Evolutionary conservation across 768 basidiomycete genomes (phyloP).

Genomic region (Boletus edulis): DNA sequence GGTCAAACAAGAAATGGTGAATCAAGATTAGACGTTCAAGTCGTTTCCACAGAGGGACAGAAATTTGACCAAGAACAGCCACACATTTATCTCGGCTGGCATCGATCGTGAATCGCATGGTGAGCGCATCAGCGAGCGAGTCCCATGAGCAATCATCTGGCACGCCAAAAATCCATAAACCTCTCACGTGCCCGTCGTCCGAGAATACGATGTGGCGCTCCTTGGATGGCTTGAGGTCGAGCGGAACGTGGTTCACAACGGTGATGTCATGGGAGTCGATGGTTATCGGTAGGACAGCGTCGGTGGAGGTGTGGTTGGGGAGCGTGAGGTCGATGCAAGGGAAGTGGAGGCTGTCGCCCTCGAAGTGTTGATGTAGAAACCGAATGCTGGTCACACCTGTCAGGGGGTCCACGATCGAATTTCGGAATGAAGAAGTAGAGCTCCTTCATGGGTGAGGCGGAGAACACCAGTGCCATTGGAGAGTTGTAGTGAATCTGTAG

Average conservation of each 20-base stretch:
- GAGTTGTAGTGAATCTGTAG: not conserved
- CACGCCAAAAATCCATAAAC: not conserved
- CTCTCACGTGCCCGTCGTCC: not conserved
- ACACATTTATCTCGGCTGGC: not conserved
- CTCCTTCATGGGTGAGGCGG: slow-evolving; percentile 1
- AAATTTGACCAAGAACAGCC: not conserved
- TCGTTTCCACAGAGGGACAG: not conserved
- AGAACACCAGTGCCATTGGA: not conserved
- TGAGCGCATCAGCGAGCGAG: no score
- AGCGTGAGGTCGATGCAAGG: not conserved
- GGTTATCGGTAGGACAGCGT: not conserved
- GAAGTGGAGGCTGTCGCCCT: not conserved
- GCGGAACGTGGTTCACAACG: not conserved
- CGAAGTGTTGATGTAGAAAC: not conserved
- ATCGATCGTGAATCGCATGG: not conserved
- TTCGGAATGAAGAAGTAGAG: not conserved
- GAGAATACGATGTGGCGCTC: not conserved
- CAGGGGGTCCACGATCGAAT: not conserved
- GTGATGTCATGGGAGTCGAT: not conserved
- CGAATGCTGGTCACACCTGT: not conserved
- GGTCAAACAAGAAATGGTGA: not conserved
- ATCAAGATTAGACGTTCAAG: no score
- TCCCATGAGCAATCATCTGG: not conserved
- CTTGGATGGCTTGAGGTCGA: no score
- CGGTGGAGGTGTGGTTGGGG: not conserved